Conservation (phyloP, 169 alveolate species). For the Plasmodium ovale region DNA sequence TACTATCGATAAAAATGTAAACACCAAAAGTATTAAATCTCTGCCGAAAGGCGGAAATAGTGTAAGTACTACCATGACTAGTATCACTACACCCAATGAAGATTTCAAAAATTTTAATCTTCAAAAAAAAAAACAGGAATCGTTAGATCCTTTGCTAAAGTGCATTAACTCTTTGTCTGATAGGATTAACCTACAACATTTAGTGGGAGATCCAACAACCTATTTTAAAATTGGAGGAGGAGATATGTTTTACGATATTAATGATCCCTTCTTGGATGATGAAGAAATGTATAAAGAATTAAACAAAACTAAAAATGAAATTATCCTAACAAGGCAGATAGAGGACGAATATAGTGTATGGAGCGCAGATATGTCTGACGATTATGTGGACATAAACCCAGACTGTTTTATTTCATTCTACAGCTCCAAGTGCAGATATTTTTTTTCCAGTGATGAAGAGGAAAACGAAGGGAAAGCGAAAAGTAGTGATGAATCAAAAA, state of each 20-base stretch:
- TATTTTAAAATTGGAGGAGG: conserved; percentile 86
- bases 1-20: conserved; percentile 21
- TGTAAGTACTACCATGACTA: background rate
- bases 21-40: conserved; percentile 17
- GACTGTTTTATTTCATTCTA: conserved; percentile 56
- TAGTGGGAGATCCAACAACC: conserved; percentile 86
- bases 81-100: conserved; percentile 9
- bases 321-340: conserved; percentile 79
- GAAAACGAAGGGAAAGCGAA: background rate
- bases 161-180: conserved; percentile 86
- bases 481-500: background rate
- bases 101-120: conserved; percentile 77
- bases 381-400: conserved; percentile 62
- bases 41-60: background rate
- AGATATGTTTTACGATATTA: conserved; percentile 87
- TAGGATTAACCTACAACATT: conserved; percentile 83
- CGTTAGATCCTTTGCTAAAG: conserved; percentile 83
- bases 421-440: conserved; percentile 63
- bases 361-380: conserved; percentile 85
- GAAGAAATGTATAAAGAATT: conserved; percentile 83
- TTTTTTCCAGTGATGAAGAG: conserved; percentile 34
- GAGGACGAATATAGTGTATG: conserved; percentile 84
- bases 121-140: conserved; percentile 82
- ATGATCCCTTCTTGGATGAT: conserved; percentile 87
- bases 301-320: conserved; percentile 78